Base-by-base conservation (phyloP, 306 rosid genomes). In the Parietaria judaica region DNA sequence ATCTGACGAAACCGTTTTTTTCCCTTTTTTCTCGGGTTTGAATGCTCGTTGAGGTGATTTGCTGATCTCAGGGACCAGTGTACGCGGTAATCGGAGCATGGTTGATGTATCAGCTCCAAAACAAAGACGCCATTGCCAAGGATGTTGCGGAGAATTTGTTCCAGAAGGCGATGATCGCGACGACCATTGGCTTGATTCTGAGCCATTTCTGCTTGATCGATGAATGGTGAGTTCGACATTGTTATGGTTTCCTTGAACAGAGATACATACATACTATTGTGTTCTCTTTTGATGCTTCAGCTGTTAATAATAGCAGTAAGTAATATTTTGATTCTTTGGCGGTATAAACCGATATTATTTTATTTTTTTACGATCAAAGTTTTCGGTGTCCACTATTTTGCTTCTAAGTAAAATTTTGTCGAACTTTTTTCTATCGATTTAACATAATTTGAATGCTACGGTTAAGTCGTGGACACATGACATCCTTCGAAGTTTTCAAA, bases 81-180 rank as follows among this genome's bases (percentile, higher is more conserved):
- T 87, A 85, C 75, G 95, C 95, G 66, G 68, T 91, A 72, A 81
- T 91, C 61, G 96, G 98, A 73, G 98, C 98, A 68, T 91, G 98
- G 96, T 79, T 91, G 11, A 37, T 78, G 17, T 86, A 91, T 67
- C 95, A 88, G 66, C 69, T 80, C 64, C 90, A 83, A 60, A 83
- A 85, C 79, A 85, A 68, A 74, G 96, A 71, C 54, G 74, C 66
- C 5, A 70, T 64, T 64, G 64, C 72, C 45, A 78, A 74, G 72
- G 89, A 77, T 41, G 79, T 67, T 41, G 67, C 82, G 60, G 90
- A 87, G 15, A 61, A 39, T 7, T 68, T 88, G 90, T 85, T 87
- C 76, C 64, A 43, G 61, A 88, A 85, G 83, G 98, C 92, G 56
- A 60, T 88, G 14, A 74, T 85, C 61, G 67, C 79, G n/a, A 83